phyloP scores from a whole-genome alignment of 768 basidiomycete species.

The Russula virescens region DNA sequence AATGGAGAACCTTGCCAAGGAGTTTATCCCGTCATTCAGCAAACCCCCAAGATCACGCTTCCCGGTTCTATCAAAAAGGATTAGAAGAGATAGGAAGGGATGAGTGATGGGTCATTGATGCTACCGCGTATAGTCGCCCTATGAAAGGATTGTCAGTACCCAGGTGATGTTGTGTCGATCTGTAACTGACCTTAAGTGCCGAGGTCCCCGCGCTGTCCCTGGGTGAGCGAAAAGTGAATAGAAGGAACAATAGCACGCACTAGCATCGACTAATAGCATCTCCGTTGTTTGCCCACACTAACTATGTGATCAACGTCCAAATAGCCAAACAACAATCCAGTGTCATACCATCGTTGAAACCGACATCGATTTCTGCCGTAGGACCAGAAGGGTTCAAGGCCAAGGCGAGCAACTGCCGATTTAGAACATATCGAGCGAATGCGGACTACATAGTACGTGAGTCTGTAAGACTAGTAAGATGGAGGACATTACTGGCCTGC shows the following conservation, averaged over 20 bases:
- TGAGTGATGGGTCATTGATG: neutral
- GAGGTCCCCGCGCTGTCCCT: constrained; percentile 81
- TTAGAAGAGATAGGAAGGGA: neutral
- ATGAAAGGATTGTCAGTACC: constrained; percentile 5
- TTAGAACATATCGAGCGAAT: constrained; percentile 78
- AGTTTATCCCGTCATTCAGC: constrained; percentile 94
- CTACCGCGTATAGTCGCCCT: constrained; percentile 88
- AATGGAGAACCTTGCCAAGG: constrained; percentile 59
- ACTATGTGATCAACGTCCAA: neutral
- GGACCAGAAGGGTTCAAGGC: constrained; percentile 53
- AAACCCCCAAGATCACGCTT: constrained; percentile 89
- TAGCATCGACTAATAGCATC: constrained; percentile 89
- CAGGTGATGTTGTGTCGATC: neutral
- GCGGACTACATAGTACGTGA: constrained; percentile 58
- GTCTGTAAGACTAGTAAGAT: constrained; percentile 1
- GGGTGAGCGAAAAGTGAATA: constrained; percentile 18
- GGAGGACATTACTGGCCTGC: constrained; percentile 42
- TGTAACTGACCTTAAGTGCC: constrained; percentile 72
- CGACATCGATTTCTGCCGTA: constrained; percentile 57
- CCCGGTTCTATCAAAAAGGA: constrained; percentile 60
- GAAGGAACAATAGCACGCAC: constrained; percentile 38
- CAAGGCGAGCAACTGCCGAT: constrained; percentile 65
- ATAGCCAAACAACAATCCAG: neutral
- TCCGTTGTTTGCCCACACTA: constrained; percentile 98
- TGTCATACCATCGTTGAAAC: constrained; percentile 69